Evolutionary conservation across 331 rosid genomes (phyloP).

Genomic region (Rosa hybrid): DNA sequence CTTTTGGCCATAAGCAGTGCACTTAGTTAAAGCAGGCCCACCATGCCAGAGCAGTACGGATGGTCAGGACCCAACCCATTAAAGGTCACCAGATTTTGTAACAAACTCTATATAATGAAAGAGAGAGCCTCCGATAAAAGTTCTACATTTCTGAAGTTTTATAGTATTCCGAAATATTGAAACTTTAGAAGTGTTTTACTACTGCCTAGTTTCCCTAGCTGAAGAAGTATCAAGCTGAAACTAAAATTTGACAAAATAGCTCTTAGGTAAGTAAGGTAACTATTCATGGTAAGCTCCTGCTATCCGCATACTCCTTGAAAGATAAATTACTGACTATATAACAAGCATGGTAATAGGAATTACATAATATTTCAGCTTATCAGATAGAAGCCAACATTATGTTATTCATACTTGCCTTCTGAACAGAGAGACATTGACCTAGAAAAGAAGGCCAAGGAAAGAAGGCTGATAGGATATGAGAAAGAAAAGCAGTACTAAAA

Average conservation of each 20-base stretch:
- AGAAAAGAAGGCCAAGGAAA: constrained; percentile 45
- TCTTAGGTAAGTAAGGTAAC: neutral
- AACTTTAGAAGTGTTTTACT: neutral
- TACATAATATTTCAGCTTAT: neutral
- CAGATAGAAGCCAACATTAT: neutral
- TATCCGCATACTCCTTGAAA: neutral
- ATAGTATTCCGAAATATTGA: neutral
- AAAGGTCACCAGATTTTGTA: neutral
- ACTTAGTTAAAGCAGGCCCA: neutral
- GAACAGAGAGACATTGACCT: constrained; percentile 14
- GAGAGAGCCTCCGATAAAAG: too few species aligned
- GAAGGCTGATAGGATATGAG: constrained; percentile 76
- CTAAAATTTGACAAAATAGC: neutral
- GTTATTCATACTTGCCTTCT: constrained; percentile 1
- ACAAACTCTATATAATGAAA: neutral
- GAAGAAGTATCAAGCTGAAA: neutral
- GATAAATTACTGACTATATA: neutral
- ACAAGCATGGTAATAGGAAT: neutral
- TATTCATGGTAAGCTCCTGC: neutral
- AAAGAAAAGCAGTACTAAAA: constrained; percentile 47
- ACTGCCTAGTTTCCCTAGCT: neutral
- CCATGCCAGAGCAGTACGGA: neutral
- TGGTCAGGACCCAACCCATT: constrained; percentile 4
- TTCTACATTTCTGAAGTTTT: neutral
- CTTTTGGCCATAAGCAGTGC: neutral